Conservation (phyloP, 257 asterid genomes). For the Rhazya stricta region DNA sequence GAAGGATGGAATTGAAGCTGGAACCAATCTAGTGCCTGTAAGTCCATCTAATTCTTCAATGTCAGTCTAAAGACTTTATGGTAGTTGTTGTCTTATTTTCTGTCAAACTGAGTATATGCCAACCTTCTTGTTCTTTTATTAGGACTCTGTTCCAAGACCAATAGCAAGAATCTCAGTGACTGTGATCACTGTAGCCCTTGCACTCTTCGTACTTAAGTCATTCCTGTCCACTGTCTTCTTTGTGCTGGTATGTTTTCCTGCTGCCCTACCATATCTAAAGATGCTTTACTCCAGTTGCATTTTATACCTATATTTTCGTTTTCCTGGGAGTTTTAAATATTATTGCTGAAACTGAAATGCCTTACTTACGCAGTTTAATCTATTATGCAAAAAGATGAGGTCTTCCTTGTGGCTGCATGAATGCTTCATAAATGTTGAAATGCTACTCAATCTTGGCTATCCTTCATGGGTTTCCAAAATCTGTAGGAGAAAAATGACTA, state of each 20-base stretch:
- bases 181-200: conserved; percentile 43
- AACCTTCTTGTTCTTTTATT: not conserved
- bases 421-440: not conserved
- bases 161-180: conserved; percentile 70
- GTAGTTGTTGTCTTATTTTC: not conserved
- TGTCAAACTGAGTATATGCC: not conserved
- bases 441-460: not conserved
- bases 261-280: not conserved
- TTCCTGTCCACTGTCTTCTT: conserved; percentile 81
- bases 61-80: not conserved
- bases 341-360: not conserved
- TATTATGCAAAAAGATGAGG: not conserved
- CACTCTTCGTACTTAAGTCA: conserved; percentile 67
- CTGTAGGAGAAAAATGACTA: not conserved
- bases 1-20: conserved; percentile 90
- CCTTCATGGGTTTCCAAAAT: not conserved
- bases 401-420: not conserved
- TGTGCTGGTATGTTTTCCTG: conserved; percentile 57
- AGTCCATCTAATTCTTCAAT: conserved; percentile 21
- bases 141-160: conserved; percentile 83
- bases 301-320: not conserved
- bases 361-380: not conserved
- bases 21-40: conserved; percentile 86
- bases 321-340: not conserved
- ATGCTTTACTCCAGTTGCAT: not conserved